phyloP scores from a whole-genome alignment of 176 grass and related monocot genomes.

The Eleusine indica region DNA sequence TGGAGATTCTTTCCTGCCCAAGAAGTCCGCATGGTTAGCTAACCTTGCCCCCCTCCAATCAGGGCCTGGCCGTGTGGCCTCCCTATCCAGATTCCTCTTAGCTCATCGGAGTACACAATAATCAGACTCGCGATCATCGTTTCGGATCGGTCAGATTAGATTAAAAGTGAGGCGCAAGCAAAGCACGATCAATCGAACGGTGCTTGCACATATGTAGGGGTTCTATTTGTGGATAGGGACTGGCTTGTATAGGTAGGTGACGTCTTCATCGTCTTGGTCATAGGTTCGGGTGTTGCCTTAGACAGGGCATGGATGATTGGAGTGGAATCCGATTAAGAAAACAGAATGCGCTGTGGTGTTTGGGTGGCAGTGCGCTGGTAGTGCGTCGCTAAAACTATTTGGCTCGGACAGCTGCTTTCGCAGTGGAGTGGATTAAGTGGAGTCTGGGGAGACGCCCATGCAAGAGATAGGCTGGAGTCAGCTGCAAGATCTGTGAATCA shows the following conservation, averaged over 20 bases:
- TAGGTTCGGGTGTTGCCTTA: not conserved
- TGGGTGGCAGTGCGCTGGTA: slow-evolving; percentile 20
- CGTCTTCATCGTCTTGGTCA: not conserved
- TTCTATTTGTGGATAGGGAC: slow-evolving; percentile 9
- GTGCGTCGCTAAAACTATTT: slow-evolving; percentile 1
- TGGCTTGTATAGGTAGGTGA: not conserved
- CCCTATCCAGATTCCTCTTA: slow-evolving; percentile 1
- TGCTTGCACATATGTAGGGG: not conserved
- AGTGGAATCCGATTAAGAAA: not conserved
- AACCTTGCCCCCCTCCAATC: slow-evolving; percentile 18
- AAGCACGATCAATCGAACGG: not conserved
- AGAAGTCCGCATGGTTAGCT: not conserved
- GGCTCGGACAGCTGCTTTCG: not conserved
- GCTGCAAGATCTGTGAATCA: not conserved
- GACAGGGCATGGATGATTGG: not conserved
- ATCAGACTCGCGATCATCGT: too few relatives aligned
- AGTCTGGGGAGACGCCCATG: not conserved
- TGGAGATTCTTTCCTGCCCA: slow-evolving; percentile 22
- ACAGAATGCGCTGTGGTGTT: not conserved
- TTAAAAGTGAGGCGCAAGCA: not conserved
- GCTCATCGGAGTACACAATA: not conserved
- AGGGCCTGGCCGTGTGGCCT: not conserved
- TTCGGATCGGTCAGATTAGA: not conserved
- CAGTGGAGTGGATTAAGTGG: not conserved
- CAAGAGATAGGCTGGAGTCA: not conserved